These are phyloP conservation scores for Neofusicoccum parvum DNA, from an alignment of 2,329 filamentous ascomycete species.

Conservation along the genomic window DNA sequence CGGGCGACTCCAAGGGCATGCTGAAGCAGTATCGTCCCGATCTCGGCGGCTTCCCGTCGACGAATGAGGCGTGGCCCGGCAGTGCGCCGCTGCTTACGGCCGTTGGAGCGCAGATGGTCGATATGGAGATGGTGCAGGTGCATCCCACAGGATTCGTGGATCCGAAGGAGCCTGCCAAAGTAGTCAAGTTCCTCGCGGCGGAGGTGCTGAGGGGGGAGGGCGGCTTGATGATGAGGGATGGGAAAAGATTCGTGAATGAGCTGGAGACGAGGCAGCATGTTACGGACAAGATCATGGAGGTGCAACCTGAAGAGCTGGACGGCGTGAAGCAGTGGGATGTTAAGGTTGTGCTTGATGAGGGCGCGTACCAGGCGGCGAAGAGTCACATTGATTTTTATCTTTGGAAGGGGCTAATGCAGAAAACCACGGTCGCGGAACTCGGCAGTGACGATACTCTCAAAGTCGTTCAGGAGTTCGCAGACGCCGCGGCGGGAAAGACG, in stretches of 20 bases:
- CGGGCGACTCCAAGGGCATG: slow-evolving; percentile 61
- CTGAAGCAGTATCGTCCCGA: slow-evolving; percentile 61
- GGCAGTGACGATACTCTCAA: slow-evolving; percentile 34
- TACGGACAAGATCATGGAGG: slow-evolving; percentile 54
- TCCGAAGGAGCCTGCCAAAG: slow-evolving; percentile 46
- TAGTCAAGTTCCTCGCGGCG: slow-evolving; percentile 64
- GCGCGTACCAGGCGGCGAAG: slow-evolving; percentile 54
- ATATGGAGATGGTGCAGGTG: slow-evolving; percentile 60
- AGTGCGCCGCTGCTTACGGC: slow-evolving; percentile 50
- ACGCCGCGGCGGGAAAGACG: slow-evolving; percentile 43
- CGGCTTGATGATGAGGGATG: slow-evolving; percentile 57
- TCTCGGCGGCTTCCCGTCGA: slow-evolving; percentile 61
- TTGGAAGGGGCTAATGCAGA: slow-evolving; percentile 63
- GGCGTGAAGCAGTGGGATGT: slow-evolving; percentile 59
- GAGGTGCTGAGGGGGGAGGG: slow-evolving; percentile 66
- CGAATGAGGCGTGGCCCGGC: slow-evolving; percentile 62
- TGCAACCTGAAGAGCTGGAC: slow-evolving; percentile 30
- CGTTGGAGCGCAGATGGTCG: slow-evolving; percentile 45
- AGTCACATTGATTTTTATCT: slow-evolving; percentile 65
- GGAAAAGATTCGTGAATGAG: slow-evolving; percentile 64
- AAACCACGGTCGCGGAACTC: slow-evolving; percentile 49
- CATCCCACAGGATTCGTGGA: slow-evolving; percentile 68
- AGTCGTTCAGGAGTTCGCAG: slow-evolving; percentile 54
- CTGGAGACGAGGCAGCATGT: slow-evolving; percentile 61
- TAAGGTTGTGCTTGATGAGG: slow-evolving; percentile 62